phyloP scores from a whole-genome alignment of 805 yeast genomes.

The Wickerhamiella occidentalis region DNA sequence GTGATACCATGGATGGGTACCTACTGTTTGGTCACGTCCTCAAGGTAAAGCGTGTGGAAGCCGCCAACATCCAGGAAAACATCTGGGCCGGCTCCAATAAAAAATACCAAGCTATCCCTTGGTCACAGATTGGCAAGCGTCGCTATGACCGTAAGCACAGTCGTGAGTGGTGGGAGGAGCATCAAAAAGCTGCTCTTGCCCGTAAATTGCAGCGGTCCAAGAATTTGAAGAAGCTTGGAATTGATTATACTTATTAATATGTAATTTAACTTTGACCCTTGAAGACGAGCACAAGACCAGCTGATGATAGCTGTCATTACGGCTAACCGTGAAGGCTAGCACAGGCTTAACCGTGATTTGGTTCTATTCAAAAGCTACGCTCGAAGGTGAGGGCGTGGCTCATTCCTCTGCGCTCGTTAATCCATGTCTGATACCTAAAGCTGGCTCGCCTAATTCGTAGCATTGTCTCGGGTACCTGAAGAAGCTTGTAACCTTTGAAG shows the following conservation, averaged over 20 bases:
- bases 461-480: too few relatives aligned
- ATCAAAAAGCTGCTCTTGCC: slow-evolving; percentile 37
- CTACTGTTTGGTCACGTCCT: slow-evolving; percentile 76
- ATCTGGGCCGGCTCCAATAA: slow-evolving; percentile 47
- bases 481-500: too few relatives aligned
- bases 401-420: too few relatives aligned
- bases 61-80: slow-evolving; percentile 32
- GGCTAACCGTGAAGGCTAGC: too few relatives aligned
- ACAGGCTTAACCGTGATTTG: too few relatives aligned
- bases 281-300: too few relatives aligned
- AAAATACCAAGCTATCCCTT: slow-evolving; percentile 47
- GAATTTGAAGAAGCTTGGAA: slow-evolving; percentile 45
- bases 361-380: too few relatives aligned
- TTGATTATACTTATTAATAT: slow-evolving; percentile 32
- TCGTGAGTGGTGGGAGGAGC: slow-evolving; percentile 43
- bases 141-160: slow-evolving; percentile 48
- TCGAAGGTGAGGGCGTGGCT: too few relatives aligned
- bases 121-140: slow-evolving; percentile 42
- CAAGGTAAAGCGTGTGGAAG: slow-evolving; percentile 48
- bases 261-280: not conserved
- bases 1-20: slow-evolving; percentile 93
- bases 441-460: too few relatives aligned
- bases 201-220: slow-evolving; percentile 36
- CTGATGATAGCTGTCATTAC: too few relatives aligned
- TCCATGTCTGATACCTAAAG: too few relatives aligned